phyloP scores from a whole-genome alignment of 305 asterid species.

The Solanum chacoense region DNA sequence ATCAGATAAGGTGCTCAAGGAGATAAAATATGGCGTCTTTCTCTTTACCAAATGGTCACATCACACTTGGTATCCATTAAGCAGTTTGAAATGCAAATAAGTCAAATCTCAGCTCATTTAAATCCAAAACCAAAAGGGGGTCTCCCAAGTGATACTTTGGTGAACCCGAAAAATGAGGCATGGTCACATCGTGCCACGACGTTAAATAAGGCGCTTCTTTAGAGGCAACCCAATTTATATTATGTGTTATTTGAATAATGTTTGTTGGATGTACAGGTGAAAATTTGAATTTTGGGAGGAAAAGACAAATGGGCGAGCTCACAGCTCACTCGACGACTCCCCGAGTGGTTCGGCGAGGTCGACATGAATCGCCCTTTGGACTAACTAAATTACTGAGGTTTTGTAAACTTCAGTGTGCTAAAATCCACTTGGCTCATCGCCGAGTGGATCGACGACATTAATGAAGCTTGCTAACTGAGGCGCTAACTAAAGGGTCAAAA shows the following conservation, averaged over 20 bases:
- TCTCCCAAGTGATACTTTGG: neutral
- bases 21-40: no score
- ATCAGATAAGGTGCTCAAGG: no score
- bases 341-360: accelerated
- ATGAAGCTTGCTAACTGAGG: neutral
- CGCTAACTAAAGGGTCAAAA: neutral
- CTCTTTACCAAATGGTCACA: neutral
- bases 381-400: neutral
- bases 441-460: neutral
- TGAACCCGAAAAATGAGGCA: neutral
- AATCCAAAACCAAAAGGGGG: neutral
- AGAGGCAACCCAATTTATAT: neutral
- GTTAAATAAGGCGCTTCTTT: no score
- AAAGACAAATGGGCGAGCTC: neutral
- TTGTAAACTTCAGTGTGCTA: neutral
- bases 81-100: neutral
- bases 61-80: no score
- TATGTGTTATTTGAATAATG: neutral
- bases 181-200: neutral
- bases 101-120: neutral
- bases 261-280: no score
- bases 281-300: neutral
- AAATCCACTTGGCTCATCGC: neutral
- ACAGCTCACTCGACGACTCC: neutral
- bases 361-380: neutral